Evolutionary conservation across 805 yeast species (phyloP).

Genomic region (Hanseniaspora mollemarum): DNA sequence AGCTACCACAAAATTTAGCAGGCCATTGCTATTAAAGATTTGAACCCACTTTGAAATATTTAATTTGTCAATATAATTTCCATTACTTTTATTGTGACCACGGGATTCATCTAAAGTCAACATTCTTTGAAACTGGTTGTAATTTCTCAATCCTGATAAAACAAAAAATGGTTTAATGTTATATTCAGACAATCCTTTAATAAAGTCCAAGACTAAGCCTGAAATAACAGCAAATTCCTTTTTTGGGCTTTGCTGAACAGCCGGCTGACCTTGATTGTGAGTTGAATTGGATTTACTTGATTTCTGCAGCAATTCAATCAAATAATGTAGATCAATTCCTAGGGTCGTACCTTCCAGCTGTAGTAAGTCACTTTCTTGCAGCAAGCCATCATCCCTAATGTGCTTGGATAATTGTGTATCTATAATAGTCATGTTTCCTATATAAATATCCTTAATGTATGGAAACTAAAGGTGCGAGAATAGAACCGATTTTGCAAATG

Average conservation of each 20-base stretch:
- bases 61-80: slow-evolving; percentile 3
- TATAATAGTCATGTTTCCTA: slow-evolving; percentile 1
- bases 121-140: slow-evolving; percentile 4
- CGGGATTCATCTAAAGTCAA: not conserved
- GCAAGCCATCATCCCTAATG: not conserved
- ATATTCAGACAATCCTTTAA: not conserved
- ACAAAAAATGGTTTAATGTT: slow-evolving; percentile 4
- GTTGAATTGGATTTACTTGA: not conserved
- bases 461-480: too few species aligned
- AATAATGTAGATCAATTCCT: slow-evolving; percentile 6
- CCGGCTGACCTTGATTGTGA: not conserved
- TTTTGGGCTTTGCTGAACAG: not conserved
- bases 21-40: slow-evolving; percentile 42
- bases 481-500: not conserved
- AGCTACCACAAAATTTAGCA: slow-evolving; percentile 56
- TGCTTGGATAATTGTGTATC: slow-evolving; percentile 5
- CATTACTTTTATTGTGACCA: slow-evolving; percentile 6
- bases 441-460: too few species aligned
- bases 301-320: not conserved
- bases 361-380: not conserved
- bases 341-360: not conserved
- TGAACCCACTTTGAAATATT: slow-evolving; percentile 35
- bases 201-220: not conserved
- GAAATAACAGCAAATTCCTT: not conserved
- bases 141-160: slow-evolving; percentile 7